These are phyloP conservation scores for Saccharata proteae DNA, from an alignment of 2,329 filamentous ascomycete genomes.

Conservation along the genomic window DNA sequence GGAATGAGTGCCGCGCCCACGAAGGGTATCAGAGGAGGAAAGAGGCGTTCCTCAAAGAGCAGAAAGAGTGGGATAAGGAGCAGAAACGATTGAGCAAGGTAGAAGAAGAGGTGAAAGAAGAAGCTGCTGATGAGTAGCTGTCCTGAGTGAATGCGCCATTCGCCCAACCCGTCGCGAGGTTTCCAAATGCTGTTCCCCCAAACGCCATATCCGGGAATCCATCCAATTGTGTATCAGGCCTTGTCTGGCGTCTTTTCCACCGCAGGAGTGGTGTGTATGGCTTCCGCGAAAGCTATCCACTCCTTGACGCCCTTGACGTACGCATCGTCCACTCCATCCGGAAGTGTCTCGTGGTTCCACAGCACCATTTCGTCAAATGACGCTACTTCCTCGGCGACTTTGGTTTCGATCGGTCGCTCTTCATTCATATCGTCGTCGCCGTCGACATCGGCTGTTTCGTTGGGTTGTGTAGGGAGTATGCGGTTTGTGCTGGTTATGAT, in stretches of 20 bases:
- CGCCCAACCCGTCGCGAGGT: too few relatives aligned
- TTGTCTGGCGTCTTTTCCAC: too few relatives aligned
- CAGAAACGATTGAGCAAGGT: constrained; percentile 2
- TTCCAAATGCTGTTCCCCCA: too few relatives aligned
- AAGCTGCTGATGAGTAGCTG: too few relatives aligned
- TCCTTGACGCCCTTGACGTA: constrained; percentile 68
- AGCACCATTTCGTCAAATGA: constrained; percentile 64
- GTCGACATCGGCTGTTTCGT: constrained; percentile 7
- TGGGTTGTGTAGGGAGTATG: constrained; percentile 3
- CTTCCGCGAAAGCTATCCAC: constrained; percentile 64
- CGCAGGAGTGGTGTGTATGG: too few relatives aligned
- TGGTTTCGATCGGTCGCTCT: constrained; percentile 15
- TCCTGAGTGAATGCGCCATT: too few relatives aligned
- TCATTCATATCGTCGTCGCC: constrained; percentile 13
- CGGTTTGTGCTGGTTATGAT: constrained; percentile 9
- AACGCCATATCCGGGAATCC: too few relatives aligned
- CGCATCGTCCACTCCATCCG: constrained; percentile 50
- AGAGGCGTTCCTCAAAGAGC: constrained; percentile 35
- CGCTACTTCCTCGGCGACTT: constrained; percentile 48
- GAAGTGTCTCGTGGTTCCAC: constrained; percentile 69
- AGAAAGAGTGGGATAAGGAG: constrained; percentile 30
- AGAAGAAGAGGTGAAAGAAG: constrained; percentile 9
- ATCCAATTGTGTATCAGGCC: too few relatives aligned
- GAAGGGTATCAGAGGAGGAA: constrained; percentile 35
- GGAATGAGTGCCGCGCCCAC: constrained; percentile 34